Percentiles rank a stretch among this genome's conserved stretches.
These are phyloP conservation scores for Ceratorhiza oryzae-sativae DNA, from an alignment of 1,284 basidiomycete genomes.

Conservation along the genomic window DNA sequence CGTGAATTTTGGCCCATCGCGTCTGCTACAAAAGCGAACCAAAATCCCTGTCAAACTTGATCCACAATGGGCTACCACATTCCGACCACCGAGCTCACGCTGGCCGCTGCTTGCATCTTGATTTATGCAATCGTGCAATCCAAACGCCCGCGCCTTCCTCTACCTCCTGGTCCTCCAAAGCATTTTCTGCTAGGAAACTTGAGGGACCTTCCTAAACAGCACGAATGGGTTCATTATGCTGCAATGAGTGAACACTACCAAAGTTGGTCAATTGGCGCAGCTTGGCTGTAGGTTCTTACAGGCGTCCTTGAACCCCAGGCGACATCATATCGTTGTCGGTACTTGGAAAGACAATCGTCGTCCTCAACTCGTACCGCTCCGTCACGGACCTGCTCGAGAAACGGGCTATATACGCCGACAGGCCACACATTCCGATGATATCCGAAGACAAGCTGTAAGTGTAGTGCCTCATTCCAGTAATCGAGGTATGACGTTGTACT, in stretches of 20 bases:
- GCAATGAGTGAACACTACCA: slow-evolving; percentile 4
- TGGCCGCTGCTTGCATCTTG: neutral
- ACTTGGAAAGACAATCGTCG: slow-evolving; percentile 58
- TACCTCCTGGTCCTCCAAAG: slow-evolving; percentile 12
- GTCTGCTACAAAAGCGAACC: neutral
- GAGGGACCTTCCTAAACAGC: slow-evolving; percentile 7
- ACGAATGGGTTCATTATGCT: neutral
- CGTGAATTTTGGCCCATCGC: neutral
- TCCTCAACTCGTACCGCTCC: slow-evolving; percentile 57
- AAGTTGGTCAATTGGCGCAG: neutral
- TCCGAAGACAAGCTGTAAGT: neutral
- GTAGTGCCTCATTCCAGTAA: neutral
- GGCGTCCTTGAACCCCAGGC: neutral
- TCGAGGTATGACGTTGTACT: neutral
- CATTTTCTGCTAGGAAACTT: slow-evolving; percentile 19
- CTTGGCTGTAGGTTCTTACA: neutral
- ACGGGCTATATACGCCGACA: slow-evolving; percentile 56
- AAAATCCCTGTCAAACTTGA: neutral
- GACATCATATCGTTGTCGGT: slow-evolving; percentile 59
- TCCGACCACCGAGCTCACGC: neutral
- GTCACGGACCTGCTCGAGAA: slow-evolving; percentile 59
- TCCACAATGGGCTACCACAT: neutral
- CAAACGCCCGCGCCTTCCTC: neutral
- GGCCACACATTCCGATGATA: slow-evolving; percentile 46
- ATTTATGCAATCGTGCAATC: neutral